Evolutionary conservation across 2,329 filamentous ascomycete species (phyloP), one percentile per base, ranked within the genome.

Genomic region (Sporothrix protearum): DNA sequence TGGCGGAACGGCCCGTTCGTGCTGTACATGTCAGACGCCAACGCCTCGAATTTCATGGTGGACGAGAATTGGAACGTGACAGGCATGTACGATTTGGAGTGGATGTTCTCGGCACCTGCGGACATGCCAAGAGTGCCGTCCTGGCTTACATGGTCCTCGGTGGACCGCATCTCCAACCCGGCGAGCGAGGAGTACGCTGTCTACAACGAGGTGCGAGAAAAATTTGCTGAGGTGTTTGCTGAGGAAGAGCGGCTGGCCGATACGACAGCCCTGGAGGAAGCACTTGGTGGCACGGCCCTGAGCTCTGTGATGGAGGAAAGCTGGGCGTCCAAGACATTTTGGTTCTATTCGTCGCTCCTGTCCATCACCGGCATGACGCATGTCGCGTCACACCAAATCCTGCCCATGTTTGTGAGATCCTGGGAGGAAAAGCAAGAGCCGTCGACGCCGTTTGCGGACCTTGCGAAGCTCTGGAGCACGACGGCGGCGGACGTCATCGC

Each of bases 11-110:
- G 66, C 5, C 71, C 71, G 1, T 79, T 76, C 68, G 49, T 69
- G 71, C 75, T 79, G 30, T 71, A 75, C 45, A 71, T 80, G 71
- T 78, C 76, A 53, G 77, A 80, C 71, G 68, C 78, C 59, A 76
- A 79, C 73, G 57, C 59, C 28, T 77, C 75, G 61, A 80, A 80
- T 66, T 76, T 80, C 59, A 76, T 80, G 51, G 77, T 79, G 57
- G 78, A 80, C 73, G 69, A 77, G 71, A 70, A 78, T 61, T 78
- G 77, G 77, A 79, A 80, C 67, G 74, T 80, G 53, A 79, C 76
- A 33, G 76, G 76, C 73, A 68, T 80, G 2, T 77, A 79, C n/a
- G 78, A 80, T 69, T 75, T 77, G 59, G 78, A 80, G 73, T 80
- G 76, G 78, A 73, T 78, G 42, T 77, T 76, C 73, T 73, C 78